Conservation (phyloP, 169 alveolate genomes). For the Toxoplasma gondii region DNA sequence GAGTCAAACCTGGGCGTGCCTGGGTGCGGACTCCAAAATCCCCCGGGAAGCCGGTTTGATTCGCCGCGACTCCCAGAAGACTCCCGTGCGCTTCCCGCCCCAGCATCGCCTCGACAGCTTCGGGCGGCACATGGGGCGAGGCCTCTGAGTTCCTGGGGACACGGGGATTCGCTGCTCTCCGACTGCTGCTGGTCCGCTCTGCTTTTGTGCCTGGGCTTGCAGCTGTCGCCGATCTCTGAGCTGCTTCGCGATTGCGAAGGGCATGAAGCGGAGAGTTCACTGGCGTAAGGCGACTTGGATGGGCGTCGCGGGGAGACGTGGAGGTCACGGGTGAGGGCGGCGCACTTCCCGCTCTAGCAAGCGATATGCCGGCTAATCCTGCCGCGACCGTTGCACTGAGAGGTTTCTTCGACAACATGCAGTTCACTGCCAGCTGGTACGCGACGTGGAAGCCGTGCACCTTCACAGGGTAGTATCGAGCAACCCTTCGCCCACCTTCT, state of each 20-base stretch:
- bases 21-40: not conserved
- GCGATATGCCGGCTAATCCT: not conserved
- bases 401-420: slow-evolving; percentile 64
- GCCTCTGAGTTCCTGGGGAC: no score
- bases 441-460: slow-evolving; percentile 75
- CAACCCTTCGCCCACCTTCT: slow-evolving; percentile 75
- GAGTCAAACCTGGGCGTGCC: not conserved
- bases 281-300: not conserved
- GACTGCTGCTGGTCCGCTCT: not conserved
- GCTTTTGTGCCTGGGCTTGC: not conserved
- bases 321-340: not conserved
- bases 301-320: not conserved
- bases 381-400: not conserved
- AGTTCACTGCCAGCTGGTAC: slow-evolving; percentile 70
- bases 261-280: not conserved
- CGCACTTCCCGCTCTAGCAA: not conserved
- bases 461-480: slow-evolving; percentile 74
- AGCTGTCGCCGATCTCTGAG: not conserved
- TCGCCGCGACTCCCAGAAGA: not conserved
- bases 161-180: no score
- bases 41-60: not conserved
- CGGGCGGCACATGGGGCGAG: not conserved
- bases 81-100: not conserved
- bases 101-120: not conserved
- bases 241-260: not conserved